Base-by-base conservation (phyloP, 2,329 filamentous ascomycete genomes). In the Exserohilum turcica region DNA sequence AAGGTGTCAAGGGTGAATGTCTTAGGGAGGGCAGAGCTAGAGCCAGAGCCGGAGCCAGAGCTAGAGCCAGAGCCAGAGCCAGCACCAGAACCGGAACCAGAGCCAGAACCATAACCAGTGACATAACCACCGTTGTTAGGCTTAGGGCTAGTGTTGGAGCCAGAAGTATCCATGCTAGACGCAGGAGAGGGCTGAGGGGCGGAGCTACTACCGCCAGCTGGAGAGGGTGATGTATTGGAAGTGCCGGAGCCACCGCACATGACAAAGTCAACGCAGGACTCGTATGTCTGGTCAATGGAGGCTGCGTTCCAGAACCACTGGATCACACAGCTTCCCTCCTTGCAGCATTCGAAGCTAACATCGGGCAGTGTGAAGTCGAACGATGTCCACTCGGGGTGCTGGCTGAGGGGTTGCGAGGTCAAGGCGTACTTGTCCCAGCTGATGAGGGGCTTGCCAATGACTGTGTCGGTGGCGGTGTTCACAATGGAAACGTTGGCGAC, bases 241-340 rank as follows among this genome's bases (percentile, higher is more conserved):
- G n/a, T n/a, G n/a, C n/a, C n/a, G n/a, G n/a, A n/a, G 46, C 69
- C 67, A 56, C 69, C 74, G 43, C 68, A 68, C 52, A 80, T 71
- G 36, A 71, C 78, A 66, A 88, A 86, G 65, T 87, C 85, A 45
- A 86, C 75, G 72, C 85, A 87, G 43, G 80, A 79, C 75, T 85
- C 82, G 66, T 87, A 87, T 9, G 84, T 86, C 78, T 87, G 85
- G 52, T 81, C 64, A 56, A 83, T 80, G 48, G 74, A 75, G 12
- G 73, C 63, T 13, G 83, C 83, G 55, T 84, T 78, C 84, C 84
- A 87, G 71, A 77, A 86, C 83, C 84, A 86, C 71, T 87, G 84
- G 39, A 87, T 76, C 3, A 82, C 82, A 64, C 82, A 82, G 52
- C 73, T 71, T 36, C 83, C 83, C 16, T 78, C 77, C 9, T 70